Evolutionary conservation across 202 grass and related monocot genomes (phyloP).

Genomic region (Eragrostis tef): DNA sequence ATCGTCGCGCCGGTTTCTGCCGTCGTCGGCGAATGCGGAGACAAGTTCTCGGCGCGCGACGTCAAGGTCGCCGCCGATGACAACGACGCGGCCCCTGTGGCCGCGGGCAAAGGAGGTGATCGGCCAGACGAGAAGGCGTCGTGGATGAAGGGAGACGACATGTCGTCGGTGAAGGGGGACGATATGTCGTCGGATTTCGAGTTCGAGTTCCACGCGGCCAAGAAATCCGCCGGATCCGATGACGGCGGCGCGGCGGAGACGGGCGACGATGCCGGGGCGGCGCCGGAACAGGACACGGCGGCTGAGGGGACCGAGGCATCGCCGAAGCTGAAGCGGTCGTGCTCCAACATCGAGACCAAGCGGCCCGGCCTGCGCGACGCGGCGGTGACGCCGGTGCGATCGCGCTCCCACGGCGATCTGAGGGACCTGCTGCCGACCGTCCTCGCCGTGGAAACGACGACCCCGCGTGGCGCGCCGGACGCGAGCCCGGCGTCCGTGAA

Average conservation of each 20-base stretch:
- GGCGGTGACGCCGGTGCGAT: slow-evolving; percentile 43
- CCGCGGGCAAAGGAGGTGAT: slow-evolving; percentile 43
- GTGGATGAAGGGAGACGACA: no score
- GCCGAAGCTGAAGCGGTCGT: slow-evolving; percentile 72
- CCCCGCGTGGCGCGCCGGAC: slow-evolving; percentile 15
- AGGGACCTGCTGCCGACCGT: slow-evolving; percentile 16
- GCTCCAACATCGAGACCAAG: slow-evolving; percentile 95
- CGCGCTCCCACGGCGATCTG: slow-evolving; percentile 67
- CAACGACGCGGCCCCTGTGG: slow-evolving; percentile 4
- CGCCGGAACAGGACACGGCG: neutral
- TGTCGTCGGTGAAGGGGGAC: slow-evolving; percentile 29
- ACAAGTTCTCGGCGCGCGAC: neutral
- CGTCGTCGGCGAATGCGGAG: slow-evolving; percentile 29
- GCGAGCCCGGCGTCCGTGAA: slow-evolving; percentile 75
- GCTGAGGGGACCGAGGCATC: slow-evolving; percentile 38
- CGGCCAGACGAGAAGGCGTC: slow-evolving; percentile 36
- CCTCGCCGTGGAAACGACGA: neutral
- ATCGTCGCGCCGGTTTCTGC: neutral
- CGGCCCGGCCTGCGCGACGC: slow-evolving; percentile 40
- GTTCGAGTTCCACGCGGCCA: slow-evolving; percentile 47
- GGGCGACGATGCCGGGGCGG: neutral
- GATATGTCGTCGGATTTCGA: slow-evolving; percentile 52
- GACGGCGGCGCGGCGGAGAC: neutral
- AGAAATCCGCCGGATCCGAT: slow-evolving; percentile 26
- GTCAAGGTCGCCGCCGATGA: slow-evolving; percentile 30